Conservation (phyloP, 768 basidiomycete species). For the Leccinum disarticulatum region DNA sequence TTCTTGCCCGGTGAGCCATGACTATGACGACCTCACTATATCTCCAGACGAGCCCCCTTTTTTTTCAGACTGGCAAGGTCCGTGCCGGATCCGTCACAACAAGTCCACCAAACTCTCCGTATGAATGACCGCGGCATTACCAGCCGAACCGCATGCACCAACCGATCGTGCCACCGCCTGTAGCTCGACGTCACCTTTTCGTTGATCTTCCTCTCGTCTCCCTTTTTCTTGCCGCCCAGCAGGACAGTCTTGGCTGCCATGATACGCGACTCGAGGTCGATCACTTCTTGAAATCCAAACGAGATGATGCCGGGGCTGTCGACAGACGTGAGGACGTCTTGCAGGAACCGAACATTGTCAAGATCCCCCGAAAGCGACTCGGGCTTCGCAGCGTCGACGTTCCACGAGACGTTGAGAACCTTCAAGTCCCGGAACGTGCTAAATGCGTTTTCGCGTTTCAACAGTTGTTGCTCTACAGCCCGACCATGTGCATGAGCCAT, state of each 20-base stretch:
- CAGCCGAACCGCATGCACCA: conserved; percentile 68
- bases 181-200: conserved; percentile 88
- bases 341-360: conserved; percentile 79
- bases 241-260: conserved; percentile 92
- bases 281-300: conserved; percentile 95
- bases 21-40: too few species aligned
- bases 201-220: conserved; percentile 50
- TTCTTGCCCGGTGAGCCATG: too few species aligned
- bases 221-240: conserved; percentile 67
- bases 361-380: conserved; percentile 62
- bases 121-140: conserved; percentile 74
- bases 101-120: conserved; percentile 90
- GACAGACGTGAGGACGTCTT: conserved; percentile 69
- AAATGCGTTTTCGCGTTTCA: conserved; percentile 72
- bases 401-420: conserved; percentile 87
- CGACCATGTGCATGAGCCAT: background rate
- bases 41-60: too few species aligned
- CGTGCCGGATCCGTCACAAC: conserved; percentile 37
- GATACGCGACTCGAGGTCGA: conserved; percentile 91
- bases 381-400: conserved; percentile 86
- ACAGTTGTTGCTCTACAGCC: conserved; percentile 65
- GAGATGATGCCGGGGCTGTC: conserved; percentile 84
- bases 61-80: too few species aligned
- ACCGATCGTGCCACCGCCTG: conserved; percentile 83
- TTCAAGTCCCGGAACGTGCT: conserved; percentile 77